Percentiles rank a stretch among this genome's conserved stretches.
Conservation (phyloP, 345 rosid genomes). For the Eucalyptus victrix region DNA sequence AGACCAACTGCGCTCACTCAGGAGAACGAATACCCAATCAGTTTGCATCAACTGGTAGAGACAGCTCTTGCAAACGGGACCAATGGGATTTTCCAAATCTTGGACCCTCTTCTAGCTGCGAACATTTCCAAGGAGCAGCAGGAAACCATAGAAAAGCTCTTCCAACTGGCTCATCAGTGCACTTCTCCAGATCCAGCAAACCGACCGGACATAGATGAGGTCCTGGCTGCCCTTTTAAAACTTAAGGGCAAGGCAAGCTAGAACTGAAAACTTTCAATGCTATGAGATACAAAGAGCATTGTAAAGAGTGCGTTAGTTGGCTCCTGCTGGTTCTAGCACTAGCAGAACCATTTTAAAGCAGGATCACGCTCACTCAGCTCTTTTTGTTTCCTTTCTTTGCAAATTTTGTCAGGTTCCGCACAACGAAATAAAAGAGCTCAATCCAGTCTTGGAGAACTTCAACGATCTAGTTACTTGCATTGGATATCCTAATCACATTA, state of each 20-base stretch:
- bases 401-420: neutral
- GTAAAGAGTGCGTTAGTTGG: neutral
- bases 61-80: slow-evolving; percentile 25
- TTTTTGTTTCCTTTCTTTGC: neutral
- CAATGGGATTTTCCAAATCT: slow-evolving; percentile 21
- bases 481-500: neutral
- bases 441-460: neutral
- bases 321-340: neutral
- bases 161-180: slow-evolving; percentile 50
- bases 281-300: neutral
- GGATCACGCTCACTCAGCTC: neutral
- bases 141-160: slow-evolving; percentile 11
- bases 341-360: neutral
- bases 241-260: neutral
- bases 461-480: neutral
- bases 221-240: slow-evolving; percentile 36
- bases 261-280: neutral
- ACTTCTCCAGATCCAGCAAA: slow-evolving; percentile 53
- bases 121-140: slow-evolving; percentile 5
- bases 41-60: slow-evolving; percentile 42
- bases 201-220: slow-evolving; percentile 50
- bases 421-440: neutral
- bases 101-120: slow-evolving; percentile 23
- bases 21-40: slow-evolving; percentile 33
- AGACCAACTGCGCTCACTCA: slow-evolving; percentile 62